Evolutionary conservation across 179 eudicot species (phyloP), one percentile per base, ranked within the genome.

Genomic region (Sideroxylon spinosum): DNA sequence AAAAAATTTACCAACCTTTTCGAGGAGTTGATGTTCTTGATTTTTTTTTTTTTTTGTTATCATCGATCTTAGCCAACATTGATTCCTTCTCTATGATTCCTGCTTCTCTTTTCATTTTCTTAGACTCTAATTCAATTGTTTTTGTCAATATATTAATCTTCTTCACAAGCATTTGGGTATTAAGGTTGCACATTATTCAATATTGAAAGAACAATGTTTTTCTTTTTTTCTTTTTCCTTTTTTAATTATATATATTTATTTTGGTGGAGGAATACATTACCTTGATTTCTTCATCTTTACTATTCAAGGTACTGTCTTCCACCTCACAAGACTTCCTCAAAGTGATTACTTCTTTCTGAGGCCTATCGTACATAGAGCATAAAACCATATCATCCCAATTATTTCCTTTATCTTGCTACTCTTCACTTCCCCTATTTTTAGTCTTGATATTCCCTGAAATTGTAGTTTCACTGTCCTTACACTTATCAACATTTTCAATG

Each of bases 271-370:
- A 20, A 32, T 74, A 50, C 16, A 37, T 84, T 65, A 91, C 98
- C 98, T 89, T 92, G 78, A 89, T 88, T 85, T 96, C 97, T 78
- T 91, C 97, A 63, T 91, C 97, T 86, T 91, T 96, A 70, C 82
- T 82, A 63, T 75, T 79, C 82, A 92, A 78, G 75, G 55, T 79
- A 67, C 60, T 77, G 19, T 89, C 95, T 85, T 92, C 92, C 66
- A 77, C 84, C 74, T 88, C 92, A 78, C 92, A 94, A 56, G 50
- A 75, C 86, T 88, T 96, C 86, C 97, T 86, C 71, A 90, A 83
- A 75, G 78, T 71, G 66, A 91, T 87, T 53, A 96, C 93, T 80
- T 96, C 98, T 78, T 90, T 96, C 84, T 96, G 99, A 74, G 94
- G 91, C 85, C 84, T 88, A 81, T 94, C 98, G 71, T 96, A 96